These are phyloP conservation scores for Didymella segeticola DNA, from an alignment of 2,329 filamentous ascomycete genomes.

Conservation along the genomic window DNA sequence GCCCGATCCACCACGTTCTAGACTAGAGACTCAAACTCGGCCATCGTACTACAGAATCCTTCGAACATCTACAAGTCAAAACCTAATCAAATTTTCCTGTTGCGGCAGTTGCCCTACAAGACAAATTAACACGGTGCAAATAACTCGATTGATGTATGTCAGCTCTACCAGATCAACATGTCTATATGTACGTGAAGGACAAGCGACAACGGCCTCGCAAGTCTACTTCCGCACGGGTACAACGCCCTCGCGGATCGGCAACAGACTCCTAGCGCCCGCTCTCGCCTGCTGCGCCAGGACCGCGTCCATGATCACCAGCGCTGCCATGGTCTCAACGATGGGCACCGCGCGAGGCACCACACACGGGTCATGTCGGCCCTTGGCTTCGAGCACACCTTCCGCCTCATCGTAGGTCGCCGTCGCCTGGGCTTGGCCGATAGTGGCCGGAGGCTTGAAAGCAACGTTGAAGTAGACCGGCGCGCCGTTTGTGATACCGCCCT, in stretches of 20 bases:
- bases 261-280: slow-evolving; percentile 45
- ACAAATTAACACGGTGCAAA: no score
- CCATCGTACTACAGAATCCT: background rate
- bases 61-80: background rate
- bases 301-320: slow-evolving; percentile 85
- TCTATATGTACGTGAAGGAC: background rate
- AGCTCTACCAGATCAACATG: background rate
- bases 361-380: slow-evolving; percentile 93
- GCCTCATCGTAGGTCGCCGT: slow-evolving; percentile 81
- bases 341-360: slow-evolving; percentile 88
- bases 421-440: slow-evolving; percentile 85
- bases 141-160: background rate
- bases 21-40: background rate
- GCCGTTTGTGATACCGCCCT: slow-evolving; percentile 94
- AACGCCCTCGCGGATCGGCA: slow-evolving; percentile 49
- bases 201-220: background rate
- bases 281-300: slow-evolving; percentile 79
- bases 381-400: slow-evolving; percentile 81
- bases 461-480: slow-evolving; percentile 93
- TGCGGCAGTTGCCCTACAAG: no score
- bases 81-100: background rate
- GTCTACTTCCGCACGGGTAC: slow-evolving; percentile 37
- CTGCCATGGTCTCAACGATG: slow-evolving; percentile 91
- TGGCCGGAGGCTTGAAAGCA: slow-evolving; percentile 93
- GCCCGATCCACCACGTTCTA: background rate